Base-by-base conservation (phyloP, 2,329 filamentous ascomycete genomes). In the Epichloe elymi region DNA sequence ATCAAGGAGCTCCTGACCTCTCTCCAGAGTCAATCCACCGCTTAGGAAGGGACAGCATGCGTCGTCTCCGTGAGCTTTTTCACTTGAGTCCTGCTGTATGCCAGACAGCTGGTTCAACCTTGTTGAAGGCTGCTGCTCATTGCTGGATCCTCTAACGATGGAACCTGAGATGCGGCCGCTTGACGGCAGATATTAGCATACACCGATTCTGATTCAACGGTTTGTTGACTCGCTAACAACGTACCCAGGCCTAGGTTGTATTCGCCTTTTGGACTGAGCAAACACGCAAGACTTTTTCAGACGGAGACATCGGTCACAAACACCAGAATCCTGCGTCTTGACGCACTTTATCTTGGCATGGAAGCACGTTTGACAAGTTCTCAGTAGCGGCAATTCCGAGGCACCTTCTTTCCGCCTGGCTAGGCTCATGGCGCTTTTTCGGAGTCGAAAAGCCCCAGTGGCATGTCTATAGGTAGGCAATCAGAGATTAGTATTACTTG, bases 291-390 rank as follows among this genome's bases (percentile, higher is more conserved):
- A 52, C 50, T 66, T 66, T n/a, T 56, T 58, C 3, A 66, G 55
- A 20, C 64, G 60, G 47, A 65, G 53, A 52, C 64, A 66, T 19
- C 64, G 53, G 35, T 66, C 63, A 52, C 64, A 67, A 41, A 59
- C 53, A 23, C 56, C 60, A 10, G 63, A 63, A n/a, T 65, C 58
- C 19, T 66, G 62, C 0, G 64, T 61, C 40, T 62, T 64, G 43
- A 63, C 59, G 51, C 64, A 66, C 15, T 62, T 57, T n/a, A 67
- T 67, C 43, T 66, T 66, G 49, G 64, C 65, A 23, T 63, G 61
- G 49, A 64, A 65, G 52, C 64, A 66, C 20, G 63, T 63, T 52
- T 65, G 63, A 41, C 65, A 67, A 7, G 65, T 67, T 49, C 64
- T 65, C 19, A 48, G 12, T 8, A 33, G 36, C 4, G 46, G 46